Evolutionary conservation across 1,284 basidiomycete genomes (phyloP), one percentile per base, ranked within the genome.

Genomic region (Apiotrichum siamense): DNA sequence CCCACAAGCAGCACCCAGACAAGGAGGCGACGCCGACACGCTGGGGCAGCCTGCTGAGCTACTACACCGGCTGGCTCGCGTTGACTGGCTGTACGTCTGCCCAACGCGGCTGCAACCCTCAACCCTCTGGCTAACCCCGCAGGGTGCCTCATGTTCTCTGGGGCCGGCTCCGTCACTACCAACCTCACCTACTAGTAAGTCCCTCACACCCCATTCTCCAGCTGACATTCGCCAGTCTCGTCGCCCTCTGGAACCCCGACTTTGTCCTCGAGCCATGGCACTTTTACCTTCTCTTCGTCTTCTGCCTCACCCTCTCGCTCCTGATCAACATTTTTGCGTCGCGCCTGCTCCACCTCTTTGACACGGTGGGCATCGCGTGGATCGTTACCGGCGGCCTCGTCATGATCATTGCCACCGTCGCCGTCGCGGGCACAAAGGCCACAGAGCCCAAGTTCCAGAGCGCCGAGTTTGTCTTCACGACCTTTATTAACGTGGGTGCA

Each of bases 61-160:
- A 46, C 33, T 37, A 37, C 24, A 21, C 24, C 18, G 44, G 32
- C 23, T 46, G 44, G 44, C 25, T 46, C n/a, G 20, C 44, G 13
- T 37, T 31, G 32, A n/a, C 33, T 12, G 44, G 44, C 18, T 46
- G 44, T 46, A 20, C 26, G 44, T 46, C 27, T 31, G 29, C 10
- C 10, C 29, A 11, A 11, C 15, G 10, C 10, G 10, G 29, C 15
- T 9, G 10, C 10, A 31, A 15, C 29, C 29, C 10, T 15, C 10
- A 31, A 31, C 29, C 10, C 29, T 31, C n/a, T 13, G 15, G 17
- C 24, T 37, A 17, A 46, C 35, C 13, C 29, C 29, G 12, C 45
- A 47, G 45, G 45, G 45, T 47, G 45, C 36, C 24, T 47, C 37
- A 47, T 47, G 45, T 47, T 31, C 37, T 38, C 36, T 27, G 36